Evolutionary conservation across 1,139 yeast species (phyloP).

Genomic region (Taiozyma sp.): DNA sequence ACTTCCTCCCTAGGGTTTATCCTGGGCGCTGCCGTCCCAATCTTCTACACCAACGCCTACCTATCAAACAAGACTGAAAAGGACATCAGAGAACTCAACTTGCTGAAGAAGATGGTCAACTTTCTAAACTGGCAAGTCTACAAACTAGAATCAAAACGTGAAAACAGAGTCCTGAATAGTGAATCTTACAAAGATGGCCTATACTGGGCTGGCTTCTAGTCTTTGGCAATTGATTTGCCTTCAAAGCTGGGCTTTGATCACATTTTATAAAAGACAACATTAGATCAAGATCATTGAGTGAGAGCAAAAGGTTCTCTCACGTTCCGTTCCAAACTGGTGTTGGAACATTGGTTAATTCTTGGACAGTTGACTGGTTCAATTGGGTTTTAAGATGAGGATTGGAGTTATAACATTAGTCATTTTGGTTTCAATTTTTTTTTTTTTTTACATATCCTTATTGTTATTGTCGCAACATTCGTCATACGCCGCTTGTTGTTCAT

Average conservation of each 20-base stretch:
- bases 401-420: background rate
- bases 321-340: background rate
- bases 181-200: constrained; percentile 21
- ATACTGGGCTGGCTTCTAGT: constrained; percentile 26
- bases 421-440: background rate
- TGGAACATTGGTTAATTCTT: background rate
- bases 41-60: constrained; percentile 17
- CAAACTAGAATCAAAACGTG: constrained; percentile 14
- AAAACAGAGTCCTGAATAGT: constrained; percentile 4
- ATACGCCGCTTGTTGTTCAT: background rate
- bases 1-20: constrained; percentile 22
- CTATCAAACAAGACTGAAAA: constrained; percentile 16
- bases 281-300: background rate
- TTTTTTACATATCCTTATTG: background rate
- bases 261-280: background rate
- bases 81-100: constrained; percentile 17
- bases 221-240: background rate
- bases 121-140: constrained; percentile 21
- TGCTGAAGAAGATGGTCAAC: constrained; percentile 19
- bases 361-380: background rate
- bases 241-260: background rate
- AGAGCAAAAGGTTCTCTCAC: background rate
- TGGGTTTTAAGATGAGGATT: background rate
- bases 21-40: constrained; percentile 20
- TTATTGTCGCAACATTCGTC: background rate